phyloP scores from a whole-genome alignment of 2,329 filamentous ascomycete species.

The Pseudogymnoascus sp. region DNA sequence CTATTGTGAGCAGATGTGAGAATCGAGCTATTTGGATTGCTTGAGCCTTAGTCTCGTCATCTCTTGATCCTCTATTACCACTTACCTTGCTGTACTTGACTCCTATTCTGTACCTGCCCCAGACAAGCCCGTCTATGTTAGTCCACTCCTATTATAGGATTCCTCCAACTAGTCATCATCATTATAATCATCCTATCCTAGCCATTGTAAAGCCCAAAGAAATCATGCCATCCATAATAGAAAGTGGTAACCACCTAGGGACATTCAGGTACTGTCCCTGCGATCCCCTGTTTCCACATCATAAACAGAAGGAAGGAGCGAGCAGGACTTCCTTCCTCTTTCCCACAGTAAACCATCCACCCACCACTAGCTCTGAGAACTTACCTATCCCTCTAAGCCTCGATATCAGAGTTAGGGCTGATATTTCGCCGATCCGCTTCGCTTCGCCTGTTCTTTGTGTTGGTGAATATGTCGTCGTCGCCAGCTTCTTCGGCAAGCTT shows the following conservation, averaged over 20 bases:
- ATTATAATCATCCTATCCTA: not conserved
- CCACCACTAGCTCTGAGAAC: not conserved
- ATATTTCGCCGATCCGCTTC: not conserved
- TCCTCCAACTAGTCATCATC: not conserved
- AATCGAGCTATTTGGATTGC: not conserved
- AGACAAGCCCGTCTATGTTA: not conserved
- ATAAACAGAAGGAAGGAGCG: not conserved
- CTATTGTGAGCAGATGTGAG: not conserved
- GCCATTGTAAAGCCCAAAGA: not conserved
- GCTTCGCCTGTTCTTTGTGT: slow-evolving; percentile 1
- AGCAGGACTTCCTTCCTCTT: not conserved
- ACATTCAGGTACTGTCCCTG: not conserved
- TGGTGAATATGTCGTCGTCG: not conserved
- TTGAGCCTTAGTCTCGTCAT: not conserved
- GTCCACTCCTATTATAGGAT: not conserved
- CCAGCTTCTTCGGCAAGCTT: not conserved
- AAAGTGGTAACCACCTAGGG: not conserved
- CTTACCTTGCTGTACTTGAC: not conserved
- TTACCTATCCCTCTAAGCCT: not conserved
- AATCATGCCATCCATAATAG: not conserved
- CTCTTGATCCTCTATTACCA: not conserved
- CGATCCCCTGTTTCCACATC: not conserved
- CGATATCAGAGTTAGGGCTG: not conserved
- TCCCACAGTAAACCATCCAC: not conserved
- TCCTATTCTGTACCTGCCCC: not conserved